phyloP scores from a whole-genome alignment of 352 stramenopile genomes.

The Globisporangium parvum region DNA sequence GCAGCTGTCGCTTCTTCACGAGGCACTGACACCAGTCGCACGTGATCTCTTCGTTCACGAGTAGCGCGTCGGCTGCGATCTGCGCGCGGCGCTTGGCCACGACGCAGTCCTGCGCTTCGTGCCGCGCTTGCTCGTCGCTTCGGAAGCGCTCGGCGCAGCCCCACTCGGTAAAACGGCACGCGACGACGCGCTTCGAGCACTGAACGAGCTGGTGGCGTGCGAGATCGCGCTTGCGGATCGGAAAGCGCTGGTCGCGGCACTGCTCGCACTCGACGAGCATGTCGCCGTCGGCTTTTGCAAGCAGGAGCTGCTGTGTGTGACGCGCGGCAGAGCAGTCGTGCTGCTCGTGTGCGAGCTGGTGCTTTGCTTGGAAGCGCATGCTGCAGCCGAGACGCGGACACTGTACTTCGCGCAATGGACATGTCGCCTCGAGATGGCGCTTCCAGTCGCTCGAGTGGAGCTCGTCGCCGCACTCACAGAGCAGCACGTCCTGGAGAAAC shows the following conservation, averaged over 20 bases:
- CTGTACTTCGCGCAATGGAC: conserved; percentile 28
- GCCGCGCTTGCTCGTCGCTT: conserved; percentile 24
- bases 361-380: conserved; percentile 21
- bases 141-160: conserved; percentile 40
- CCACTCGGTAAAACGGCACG: conserved; percentile 42
- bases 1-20: conserved; percentile 59
- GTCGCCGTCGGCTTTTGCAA: conserved; percentile 31
- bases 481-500: conserved; percentile 21
- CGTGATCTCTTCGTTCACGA: conserved; percentile 42
- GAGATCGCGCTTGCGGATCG: conserved; percentile 30
- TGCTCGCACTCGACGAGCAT: conserved; percentile 27
- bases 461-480: conserved; percentile 56
- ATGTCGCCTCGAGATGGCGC: conserved; percentile 32
- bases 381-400: conserved; percentile 44
- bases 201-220: conserved; percentile 34
- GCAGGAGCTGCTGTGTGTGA: conserved; percentile 35
- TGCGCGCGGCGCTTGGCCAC: conserved; percentile 34
- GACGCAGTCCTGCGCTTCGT: conserved; percentile 37
- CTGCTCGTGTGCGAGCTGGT: conserved; percentile 32
- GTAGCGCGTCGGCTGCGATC: conserved; percentile 31
- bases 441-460: conserved; percentile 24
- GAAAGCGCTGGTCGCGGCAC: conserved; percentile 28
- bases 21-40: conserved; percentile 63
- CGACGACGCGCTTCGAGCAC: conserved; percentile 41
- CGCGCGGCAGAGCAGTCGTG: conserved; percentile 24